These are phyloP conservation scores for Exophiala calicioides DNA, from an alignment of 2,329 filamentous ascomycete species.

Conservation along the genomic window DNA sequence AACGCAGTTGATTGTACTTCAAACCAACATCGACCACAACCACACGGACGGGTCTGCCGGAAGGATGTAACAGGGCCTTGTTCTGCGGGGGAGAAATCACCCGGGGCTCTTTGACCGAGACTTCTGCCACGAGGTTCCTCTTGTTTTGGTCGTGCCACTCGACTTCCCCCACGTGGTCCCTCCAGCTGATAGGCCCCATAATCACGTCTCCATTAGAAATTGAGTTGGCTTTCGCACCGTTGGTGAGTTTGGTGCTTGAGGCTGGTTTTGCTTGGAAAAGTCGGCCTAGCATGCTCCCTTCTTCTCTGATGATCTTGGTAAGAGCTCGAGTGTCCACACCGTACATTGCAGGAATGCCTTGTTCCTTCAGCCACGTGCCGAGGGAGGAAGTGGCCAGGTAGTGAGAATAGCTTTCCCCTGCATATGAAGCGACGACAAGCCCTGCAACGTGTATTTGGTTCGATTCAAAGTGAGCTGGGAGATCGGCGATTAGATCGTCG, in stretches of 20 bases:
- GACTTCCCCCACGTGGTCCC: constrained; percentile 69
- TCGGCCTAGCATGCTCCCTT: constrained; percentile 94
- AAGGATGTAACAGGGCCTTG: constrained; percentile 78
- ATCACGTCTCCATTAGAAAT: constrained; percentile 39
- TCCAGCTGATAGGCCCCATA: constrained; percentile 48
- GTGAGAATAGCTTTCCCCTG: constrained; percentile 93
- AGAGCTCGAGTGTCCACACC: constrained; percentile 90
- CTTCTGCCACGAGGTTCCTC: constrained; percentile 69
- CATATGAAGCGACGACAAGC: constrained; percentile 86
- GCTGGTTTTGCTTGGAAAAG: constrained; percentile 70
- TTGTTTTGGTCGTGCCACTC: constrained; percentile 92
- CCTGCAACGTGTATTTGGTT: constrained; percentile 91
- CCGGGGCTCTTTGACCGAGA: constrained; percentile 84
- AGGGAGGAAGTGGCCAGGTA: constrained; percentile 88
- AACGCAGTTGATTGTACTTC: constrained; percentile 97
- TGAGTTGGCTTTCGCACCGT: constrained; percentile 38
- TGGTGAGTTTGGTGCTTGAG: constrained; percentile 42
- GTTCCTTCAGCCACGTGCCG: constrained; percentile 93
- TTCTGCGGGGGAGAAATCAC: constrained; percentile 76
- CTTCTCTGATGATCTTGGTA: constrained; percentile 89
- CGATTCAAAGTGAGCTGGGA: constrained; percentile 92
- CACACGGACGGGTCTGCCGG: constrained; percentile 81
- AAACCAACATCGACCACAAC: constrained; percentile 94
- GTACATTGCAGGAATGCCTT: constrained; percentile 89
- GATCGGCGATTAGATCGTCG: constrained; percentile 79